A percentile compares a stretch with the other conserved stretches of the same genome.
Evolutionary conservation across 2,329 filamentous ascomycete species (phyloP).

Genomic region (Capronia epimyces): DNA sequence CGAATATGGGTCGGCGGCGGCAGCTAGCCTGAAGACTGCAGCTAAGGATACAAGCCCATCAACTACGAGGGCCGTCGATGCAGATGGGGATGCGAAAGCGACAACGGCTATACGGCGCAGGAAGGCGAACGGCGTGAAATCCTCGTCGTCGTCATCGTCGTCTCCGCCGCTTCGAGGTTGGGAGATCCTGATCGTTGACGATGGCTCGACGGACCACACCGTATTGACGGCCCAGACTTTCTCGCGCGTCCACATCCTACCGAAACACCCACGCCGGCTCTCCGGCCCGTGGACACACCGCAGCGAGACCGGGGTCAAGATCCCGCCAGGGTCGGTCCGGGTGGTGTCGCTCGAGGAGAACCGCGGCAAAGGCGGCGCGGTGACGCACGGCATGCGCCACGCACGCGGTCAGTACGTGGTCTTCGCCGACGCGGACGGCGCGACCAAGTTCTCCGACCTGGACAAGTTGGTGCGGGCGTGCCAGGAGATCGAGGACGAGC

Average conservation of each 20-base stretch:
- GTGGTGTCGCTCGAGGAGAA: conserved; percentile 75
- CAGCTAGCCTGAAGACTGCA: background rate
- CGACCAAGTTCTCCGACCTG: conserved; percentile 78
- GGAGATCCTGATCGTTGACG: conserved; percentile 88
- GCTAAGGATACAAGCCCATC: conserved; percentile 48
- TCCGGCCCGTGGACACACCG: conserved; percentile 49
- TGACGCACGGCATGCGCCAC: conserved; percentile 91
- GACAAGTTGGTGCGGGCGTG: conserved; percentile 74
- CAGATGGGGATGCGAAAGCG: background rate
- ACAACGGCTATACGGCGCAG: conserved; percentile 34
- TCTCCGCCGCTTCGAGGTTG: conserved; percentile 64
- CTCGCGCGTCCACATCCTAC: conserved; percentile 61
- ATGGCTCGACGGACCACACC: conserved; percentile 80
- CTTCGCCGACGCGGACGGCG: conserved; percentile 94
- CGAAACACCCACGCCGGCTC: conserved; percentile 39
- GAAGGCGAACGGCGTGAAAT: conserved; percentile 39
- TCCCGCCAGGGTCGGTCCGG: conserved; percentile 71
- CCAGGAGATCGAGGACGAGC: conserved; percentile 66
- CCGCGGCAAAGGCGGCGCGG: conserved; percentile 88
- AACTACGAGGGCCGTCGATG: conserved; percentile 9
- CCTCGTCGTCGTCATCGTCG: conserved; percentile 66
- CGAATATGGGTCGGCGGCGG: conserved; percentile 57
- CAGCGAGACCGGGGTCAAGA: conserved; percentile 45
- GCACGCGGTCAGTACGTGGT: conserved; percentile 81
- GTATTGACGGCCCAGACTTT: conserved; percentile 75